Percentiles rank a stretch among this genome's conserved stretches.
These are phyloP conservation scores for Lentinula guzmanii DNA, from an alignment of 768 basidiomycete species.

Conservation along the genomic window DNA sequence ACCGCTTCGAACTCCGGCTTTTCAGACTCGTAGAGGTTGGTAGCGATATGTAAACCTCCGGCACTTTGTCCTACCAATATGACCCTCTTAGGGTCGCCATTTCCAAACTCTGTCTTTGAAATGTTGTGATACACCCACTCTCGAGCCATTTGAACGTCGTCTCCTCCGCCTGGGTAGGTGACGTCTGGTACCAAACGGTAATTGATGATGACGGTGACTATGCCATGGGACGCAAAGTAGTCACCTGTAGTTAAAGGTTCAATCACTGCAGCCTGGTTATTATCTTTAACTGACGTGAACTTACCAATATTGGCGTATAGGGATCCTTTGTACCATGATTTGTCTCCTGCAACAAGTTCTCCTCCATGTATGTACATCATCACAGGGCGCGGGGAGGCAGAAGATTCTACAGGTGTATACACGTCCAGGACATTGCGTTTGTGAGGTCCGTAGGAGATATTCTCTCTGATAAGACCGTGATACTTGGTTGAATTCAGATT, in stretches of 20 bases:
- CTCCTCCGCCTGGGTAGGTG: not conserved
- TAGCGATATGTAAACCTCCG: not conserved
- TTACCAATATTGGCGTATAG: not conserved
- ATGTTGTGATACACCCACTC: constrained; percentile 4
- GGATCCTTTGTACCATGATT: not conserved
- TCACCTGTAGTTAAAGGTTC: not conserved
- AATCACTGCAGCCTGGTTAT: not conserved
- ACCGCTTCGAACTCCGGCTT: too few relatives aligned
- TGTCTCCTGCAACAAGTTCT: not conserved
- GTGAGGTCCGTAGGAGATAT: constrained; percentile 1
- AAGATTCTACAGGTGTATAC: not conserved
- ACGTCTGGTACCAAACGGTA: not conserved
- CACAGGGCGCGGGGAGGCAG: not conserved
- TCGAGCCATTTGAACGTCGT: not conserved
- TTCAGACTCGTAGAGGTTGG: not conserved
- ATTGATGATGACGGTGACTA: not conserved
- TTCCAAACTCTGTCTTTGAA: not conserved
- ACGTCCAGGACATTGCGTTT: not conserved
- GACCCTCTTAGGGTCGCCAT: not conserved
- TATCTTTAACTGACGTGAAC: not conserved
- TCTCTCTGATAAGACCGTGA: not conserved
- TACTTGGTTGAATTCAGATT: not conserved
- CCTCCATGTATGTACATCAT: not conserved
- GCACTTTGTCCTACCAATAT: not conserved
- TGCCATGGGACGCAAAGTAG: not conserved